These are phyloP conservation scores for Chamaecrista fasciculata DNA, from an alignment of 306 rosid genomes.

Conservation along the genomic window DNA sequence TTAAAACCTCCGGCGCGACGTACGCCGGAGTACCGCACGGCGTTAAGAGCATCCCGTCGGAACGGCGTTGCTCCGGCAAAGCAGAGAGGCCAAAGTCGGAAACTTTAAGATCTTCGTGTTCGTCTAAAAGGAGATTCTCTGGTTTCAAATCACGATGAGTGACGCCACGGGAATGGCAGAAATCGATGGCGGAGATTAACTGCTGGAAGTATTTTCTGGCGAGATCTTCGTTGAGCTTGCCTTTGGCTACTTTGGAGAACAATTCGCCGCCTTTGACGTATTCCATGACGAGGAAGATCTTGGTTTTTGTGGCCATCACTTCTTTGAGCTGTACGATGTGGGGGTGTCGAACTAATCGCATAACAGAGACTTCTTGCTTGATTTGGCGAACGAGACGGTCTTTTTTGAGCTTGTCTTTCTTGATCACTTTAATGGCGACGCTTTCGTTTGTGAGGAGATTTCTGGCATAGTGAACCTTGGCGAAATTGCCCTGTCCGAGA, in stretches of 20 bases:
- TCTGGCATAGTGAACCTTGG: constrained; percentile 60
- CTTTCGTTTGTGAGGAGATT: constrained; percentile 53
- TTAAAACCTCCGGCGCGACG: constrained; percentile 79
- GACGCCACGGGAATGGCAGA: constrained; percentile 83
- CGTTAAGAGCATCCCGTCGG: constrained; percentile 73
- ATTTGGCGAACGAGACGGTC: constrained; percentile 67
- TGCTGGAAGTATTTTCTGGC: constrained; percentile 76
- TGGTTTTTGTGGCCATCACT: constrained; percentile 80
- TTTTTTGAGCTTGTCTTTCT: constrained; percentile 61
- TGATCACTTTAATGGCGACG: constrained; percentile 72
- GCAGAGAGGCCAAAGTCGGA: constrained; percentile 86
- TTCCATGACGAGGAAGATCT: constrained; percentile 72
- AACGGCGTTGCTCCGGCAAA: constrained; percentile 60
- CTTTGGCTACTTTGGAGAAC: constrained; percentile 50
- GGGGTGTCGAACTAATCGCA: constrained; percentile 73
- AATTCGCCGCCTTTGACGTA: constrained; percentile 66
- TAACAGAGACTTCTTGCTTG: constrained; percentile 71
- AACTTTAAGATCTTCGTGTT: constrained; percentile 60
- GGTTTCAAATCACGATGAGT: constrained; percentile 83
- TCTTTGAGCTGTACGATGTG: constrained; percentile 72
- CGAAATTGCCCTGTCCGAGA: constrained; percentile 78
- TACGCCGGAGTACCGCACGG: constrained; percentile 89
- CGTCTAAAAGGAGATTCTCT: constrained; percentile 70
- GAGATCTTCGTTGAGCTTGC: constrained; percentile 57
- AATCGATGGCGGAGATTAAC: constrained; percentile 62